Evolutionary conservation across 352 stramenopile species (phyloP).

Genomic region (Saprolegnia diclina): DNA sequence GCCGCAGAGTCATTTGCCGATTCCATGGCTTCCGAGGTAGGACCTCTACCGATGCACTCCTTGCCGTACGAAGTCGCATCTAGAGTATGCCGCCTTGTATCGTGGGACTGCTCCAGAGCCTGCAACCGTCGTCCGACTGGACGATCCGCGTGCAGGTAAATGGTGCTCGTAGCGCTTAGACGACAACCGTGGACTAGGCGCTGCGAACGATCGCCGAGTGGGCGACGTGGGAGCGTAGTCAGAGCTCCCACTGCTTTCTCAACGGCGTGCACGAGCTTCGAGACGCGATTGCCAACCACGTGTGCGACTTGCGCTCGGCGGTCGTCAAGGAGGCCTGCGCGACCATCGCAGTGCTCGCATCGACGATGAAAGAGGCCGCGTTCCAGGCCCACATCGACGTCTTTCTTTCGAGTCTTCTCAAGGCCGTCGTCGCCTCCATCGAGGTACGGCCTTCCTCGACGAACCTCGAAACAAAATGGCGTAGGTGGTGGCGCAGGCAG

Average conservation of each 20-base stretch:
- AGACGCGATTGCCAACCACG: constrained; percentile 14
- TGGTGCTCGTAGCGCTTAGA: no score
- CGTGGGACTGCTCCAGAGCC: neutral
- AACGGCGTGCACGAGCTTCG: constrained; percentile 17
- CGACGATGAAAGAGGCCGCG: constrained; percentile 20
- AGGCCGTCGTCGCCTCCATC: constrained; percentile 3
- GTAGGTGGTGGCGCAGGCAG: constrained; percentile 14
- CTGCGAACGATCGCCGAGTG: constrained; percentile 6
- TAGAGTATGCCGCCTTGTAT: no score
- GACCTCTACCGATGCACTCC: no score
- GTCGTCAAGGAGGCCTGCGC: constrained; percentile 12
- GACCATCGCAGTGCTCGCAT: constrained; percentile 12
- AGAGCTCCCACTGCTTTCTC: constrained; percentile 15
- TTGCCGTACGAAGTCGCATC: no score
- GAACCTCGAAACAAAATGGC: neutral
- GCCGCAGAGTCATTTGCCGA: no score
- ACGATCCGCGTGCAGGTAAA: constrained; percentile 1
- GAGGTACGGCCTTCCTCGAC: neutral
- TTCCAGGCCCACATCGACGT: constrained; percentile 12
- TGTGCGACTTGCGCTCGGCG: constrained; percentile 8
- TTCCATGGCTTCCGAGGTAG: no score
- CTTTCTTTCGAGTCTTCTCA: constrained; percentile 15
- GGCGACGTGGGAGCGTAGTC: neutral
- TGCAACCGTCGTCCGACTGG: constrained; percentile 1
- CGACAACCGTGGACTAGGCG: neutral